phyloP scores from a whole-genome alignment of 768 basidiomycete genomes.

The Kwoniella sp. region DNA sequence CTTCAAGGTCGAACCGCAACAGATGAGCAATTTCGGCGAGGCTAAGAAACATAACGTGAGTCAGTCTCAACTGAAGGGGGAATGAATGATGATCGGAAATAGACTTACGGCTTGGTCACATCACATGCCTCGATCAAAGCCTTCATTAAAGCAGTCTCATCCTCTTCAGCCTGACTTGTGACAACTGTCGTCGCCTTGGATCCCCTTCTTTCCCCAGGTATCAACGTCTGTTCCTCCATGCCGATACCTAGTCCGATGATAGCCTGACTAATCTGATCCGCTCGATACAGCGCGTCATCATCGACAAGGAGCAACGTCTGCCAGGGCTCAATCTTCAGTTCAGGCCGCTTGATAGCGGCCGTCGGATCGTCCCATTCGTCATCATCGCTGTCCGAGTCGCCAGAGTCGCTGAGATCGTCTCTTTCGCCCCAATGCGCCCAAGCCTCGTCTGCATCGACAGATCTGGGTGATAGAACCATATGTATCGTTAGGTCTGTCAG shows the following conservation, averaged over 20 bases:
- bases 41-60: conserved; percentile 24
- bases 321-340: conserved; percentile 82
- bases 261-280: conserved; percentile 59
- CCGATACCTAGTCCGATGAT: conserved; percentile 39
- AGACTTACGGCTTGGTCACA: conserved; percentile 48
- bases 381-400: conserved; percentile 28
- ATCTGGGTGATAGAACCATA: conserved; percentile 79
- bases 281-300: conserved; percentile 61
- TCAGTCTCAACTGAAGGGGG: background rate
- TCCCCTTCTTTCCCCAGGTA: conserved; percentile 19
- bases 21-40: conserved; percentile 52
- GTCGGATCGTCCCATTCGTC: conserved; percentile 31
- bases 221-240: conserved; percentile 2
- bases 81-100: no score
- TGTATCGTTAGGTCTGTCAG: conserved; percentile 79
- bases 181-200: conserved; percentile 10
- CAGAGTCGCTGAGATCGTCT: conserved; percentile 33
- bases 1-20: conserved; percentile 51
- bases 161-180: conserved; percentile 54
- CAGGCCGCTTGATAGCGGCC: conserved; percentile 54
- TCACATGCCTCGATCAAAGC: conserved; percentile 48
- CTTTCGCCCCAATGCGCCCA: conserved; percentile 52
- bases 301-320: conserved; percentile 82
- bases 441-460: conserved; percentile 57
- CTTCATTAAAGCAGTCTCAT: conserved; percentile 47